Evolutionary conservation across 2,329 filamentous ascomycete species (phyloP).

Genomic region (Akanthomyces muscarius): DNA sequence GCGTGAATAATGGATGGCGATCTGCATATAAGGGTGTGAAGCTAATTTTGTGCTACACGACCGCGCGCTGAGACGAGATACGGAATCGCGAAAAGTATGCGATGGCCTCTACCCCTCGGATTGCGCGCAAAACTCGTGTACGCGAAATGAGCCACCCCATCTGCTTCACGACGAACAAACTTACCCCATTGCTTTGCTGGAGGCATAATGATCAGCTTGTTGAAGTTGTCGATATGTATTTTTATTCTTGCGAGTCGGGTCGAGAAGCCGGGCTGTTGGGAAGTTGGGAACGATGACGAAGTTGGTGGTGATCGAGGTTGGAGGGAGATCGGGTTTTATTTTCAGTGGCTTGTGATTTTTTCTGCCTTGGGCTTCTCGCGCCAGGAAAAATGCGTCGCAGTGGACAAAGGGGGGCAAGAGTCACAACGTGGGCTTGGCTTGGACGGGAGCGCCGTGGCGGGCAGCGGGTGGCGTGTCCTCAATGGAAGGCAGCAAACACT

Average conservation of each 20-base stretch:
- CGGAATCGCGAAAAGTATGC: background rate
- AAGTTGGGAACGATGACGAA: conserved; percentile 5
- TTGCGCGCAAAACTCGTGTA: conserved; percentile 5
- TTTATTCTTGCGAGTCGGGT: background rate
- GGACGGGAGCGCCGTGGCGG: background rate
- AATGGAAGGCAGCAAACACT: background rate
- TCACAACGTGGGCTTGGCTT: conserved; percentile 7
- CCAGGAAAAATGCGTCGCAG: background rate
- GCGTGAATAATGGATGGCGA: background rate
- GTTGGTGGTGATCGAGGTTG: background rate
- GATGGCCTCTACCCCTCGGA: background rate
- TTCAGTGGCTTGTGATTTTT: conserved; percentile 2
- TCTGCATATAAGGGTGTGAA: background rate
- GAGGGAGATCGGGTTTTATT: conserved; percentile 5
- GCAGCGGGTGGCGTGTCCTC: background rate
- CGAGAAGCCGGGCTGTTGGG: background rate
- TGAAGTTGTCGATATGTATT: background rate
- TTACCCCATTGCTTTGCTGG: conserved; percentile 42
- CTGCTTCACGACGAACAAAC: conserved; percentile 22
- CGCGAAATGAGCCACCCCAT: background rate
- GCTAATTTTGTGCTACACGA: background rate
- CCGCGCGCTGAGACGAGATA: background rate
- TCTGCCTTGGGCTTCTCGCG: background rate
- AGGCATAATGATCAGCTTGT: conserved; percentile 35
- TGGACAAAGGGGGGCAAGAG: conserved; percentile 7